A percentile compares a stretch with the other conserved stretches of the same genome.
Conservation (phyloP, 345 rosid species). For the Rhodamnia rubescens region DNA sequence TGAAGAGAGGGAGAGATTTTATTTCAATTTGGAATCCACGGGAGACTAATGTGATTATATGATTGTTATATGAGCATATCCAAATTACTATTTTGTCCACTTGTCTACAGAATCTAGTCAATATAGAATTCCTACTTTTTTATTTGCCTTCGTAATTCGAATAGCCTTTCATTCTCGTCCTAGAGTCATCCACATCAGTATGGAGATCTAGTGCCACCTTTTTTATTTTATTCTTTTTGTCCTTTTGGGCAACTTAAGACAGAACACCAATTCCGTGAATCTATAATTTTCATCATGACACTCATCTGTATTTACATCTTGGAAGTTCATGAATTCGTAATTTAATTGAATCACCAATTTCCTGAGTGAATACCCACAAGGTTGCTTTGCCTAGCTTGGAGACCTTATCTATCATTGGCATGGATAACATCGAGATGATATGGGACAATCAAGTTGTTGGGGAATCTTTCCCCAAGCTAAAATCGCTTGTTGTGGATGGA, state of each 20-base stretch:
- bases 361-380: fast-evolving
- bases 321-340: no score
- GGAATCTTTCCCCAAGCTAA: not conserved
- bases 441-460: fast-evolving
- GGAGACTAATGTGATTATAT: not conserved
- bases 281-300: no score
- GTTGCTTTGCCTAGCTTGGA: not conserved
- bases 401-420: fast-evolving
- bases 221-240: no score
- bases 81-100: not conserved
- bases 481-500: fast-evolving
- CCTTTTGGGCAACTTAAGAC: no score
- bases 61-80: not conserved
- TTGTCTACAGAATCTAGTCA: fast-evolving
- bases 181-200: no score
- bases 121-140: not conserved
- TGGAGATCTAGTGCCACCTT: no score
- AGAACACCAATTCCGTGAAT: no score
- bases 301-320: no score
- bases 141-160: fast-evolving
- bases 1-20: no score
- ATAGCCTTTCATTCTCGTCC: no score
- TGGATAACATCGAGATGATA: not conserved
- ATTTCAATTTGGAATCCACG: no score
- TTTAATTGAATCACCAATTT: not conserved